phyloP scores from a whole-genome alignment of 83 land plant genomes.

The Picea mariana region DNA sequence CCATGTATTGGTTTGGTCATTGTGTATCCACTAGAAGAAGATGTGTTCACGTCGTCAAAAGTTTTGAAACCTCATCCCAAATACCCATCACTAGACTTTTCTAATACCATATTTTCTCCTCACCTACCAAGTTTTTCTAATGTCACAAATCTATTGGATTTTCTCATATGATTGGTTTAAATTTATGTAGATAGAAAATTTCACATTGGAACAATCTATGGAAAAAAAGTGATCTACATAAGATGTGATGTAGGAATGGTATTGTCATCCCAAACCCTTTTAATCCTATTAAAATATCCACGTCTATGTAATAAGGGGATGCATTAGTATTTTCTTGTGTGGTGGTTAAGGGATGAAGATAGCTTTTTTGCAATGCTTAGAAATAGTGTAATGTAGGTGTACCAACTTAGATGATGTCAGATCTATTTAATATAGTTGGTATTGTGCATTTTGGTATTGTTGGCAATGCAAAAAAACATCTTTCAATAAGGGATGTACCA shows the following conservation, averaged over 20 bases:
- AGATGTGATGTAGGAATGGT: conserved; percentile 27
- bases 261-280: background rate
- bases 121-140: no score
- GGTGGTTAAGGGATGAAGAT: no score
- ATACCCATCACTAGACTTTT: conserved; percentile 21
- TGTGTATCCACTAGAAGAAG: conserved; percentile 20
- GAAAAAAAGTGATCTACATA: conserved; percentile 18
- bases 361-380: no score
- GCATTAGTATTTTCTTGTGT: no score
- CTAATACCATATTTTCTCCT: background rate
- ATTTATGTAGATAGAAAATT: conserved; percentile 13
- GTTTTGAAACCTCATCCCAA: conserved; percentile 5
- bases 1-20: conserved; percentile 19
- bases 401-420: conserved; percentile 17
- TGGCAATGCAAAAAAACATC: conserved; percentile 18
- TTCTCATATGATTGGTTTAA: background rate
- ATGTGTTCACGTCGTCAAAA: conserved; percentile 10
- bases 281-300: no score
- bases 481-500: conserved; percentile 26
- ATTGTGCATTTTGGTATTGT: conserved; percentile 19
- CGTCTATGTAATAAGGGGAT: no score
- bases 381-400: conserved; percentile 29
- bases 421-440: conserved; percentile 13
- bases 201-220: conserved; percentile 12
- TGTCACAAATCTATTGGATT: no score